phyloP scores from a whole-genome alignment of 2,329 filamentous ascomycete genomes.

The Exophiala aquamarina region DNA sequence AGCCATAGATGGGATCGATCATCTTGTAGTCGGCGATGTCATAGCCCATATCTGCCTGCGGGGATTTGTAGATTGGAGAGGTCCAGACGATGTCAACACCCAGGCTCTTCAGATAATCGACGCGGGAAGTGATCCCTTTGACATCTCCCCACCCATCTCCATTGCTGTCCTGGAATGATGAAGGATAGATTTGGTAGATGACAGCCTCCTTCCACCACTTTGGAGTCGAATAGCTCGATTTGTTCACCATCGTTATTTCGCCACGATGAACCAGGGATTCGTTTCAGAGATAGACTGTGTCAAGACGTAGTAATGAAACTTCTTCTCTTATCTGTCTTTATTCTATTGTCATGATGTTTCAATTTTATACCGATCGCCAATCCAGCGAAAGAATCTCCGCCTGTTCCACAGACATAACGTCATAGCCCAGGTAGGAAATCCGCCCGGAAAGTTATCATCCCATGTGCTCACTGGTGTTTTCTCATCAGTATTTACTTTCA shows the following conservation, averaged over 20 bases:
- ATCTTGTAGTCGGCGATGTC: slow-evolving; percentile 45
- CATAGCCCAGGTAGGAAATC: slow-evolving; percentile 15
- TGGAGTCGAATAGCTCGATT: slow-evolving; percentile 16
- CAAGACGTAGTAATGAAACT: not conserved
- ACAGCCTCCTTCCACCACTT: slow-evolving; percentile 60
- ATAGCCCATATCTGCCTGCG: slow-evolving; percentile 55
- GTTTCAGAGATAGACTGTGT: no score
- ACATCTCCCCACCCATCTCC: slow-evolving; percentile 63
- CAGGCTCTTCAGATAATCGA: slow-evolving; percentile 63
- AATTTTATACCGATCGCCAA: not conserved
- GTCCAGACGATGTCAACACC: slow-evolving; percentile 64
- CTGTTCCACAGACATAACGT: slow-evolving; percentile 13
- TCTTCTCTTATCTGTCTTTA: not conserved
- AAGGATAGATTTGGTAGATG: slow-evolving; percentile 62
- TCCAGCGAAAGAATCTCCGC: slow-evolving; percentile 20
- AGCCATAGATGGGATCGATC: slow-evolving; percentile 50
- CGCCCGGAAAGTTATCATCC: not conserved
- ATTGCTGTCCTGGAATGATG: slow-evolving; percentile 53
- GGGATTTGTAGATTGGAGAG: slow-evolving; percentile 52
- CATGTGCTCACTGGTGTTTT: no score
- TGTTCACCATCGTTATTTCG: slow-evolving; percentile 4
- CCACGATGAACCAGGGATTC: no score
- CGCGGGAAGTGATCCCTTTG: slow-evolving; percentile 62
- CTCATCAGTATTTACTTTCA: no score
- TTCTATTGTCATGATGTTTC: no score